Evolutionary conservation across 225 moss, liverwort and hornwort genomes (phyloP).

Genomic region (Lunularia cruciata): DNA sequence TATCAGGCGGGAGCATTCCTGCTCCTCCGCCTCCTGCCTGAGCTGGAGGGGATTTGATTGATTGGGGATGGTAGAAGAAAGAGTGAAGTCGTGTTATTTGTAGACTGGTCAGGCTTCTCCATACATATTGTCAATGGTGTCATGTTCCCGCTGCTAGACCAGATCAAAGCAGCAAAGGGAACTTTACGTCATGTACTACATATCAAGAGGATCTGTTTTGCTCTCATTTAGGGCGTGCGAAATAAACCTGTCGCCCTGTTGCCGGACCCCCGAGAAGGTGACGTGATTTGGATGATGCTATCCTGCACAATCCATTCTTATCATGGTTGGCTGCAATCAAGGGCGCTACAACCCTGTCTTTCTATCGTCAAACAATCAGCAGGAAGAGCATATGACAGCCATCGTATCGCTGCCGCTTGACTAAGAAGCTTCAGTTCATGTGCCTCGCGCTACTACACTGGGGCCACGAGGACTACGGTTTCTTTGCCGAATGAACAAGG

Average conservation of each 20-base stretch:
- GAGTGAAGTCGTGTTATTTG: background rate
- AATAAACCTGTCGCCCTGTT: background rate
- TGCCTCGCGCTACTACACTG: background rate
- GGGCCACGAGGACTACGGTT: background rate
- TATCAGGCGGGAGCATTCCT: no score
- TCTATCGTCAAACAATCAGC: background rate
- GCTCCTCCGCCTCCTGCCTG: no score
- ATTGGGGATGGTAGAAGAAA: background rate
- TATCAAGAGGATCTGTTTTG: no score
- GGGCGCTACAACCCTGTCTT: background rate
- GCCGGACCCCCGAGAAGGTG: background rate
- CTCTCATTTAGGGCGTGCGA: no score
- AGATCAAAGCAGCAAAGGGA: background rate
- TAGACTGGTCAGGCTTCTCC: background rate
- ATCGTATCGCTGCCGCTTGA: background rate
- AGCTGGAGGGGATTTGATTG: background rate
- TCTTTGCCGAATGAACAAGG: background rate
- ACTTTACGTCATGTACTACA: no score
- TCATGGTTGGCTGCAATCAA: background rate
- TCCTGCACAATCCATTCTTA: background rate
- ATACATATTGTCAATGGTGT: background rate
- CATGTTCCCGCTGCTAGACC: no score
- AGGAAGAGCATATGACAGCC: background rate
- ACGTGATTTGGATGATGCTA: slow-evolving; percentile 1
- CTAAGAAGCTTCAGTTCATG: background rate